These are phyloP conservation scores for Alternaria gaisen DNA, from an alignment of 2,329 filamentous ascomycete species.

Conservation along the genomic window DNA sequence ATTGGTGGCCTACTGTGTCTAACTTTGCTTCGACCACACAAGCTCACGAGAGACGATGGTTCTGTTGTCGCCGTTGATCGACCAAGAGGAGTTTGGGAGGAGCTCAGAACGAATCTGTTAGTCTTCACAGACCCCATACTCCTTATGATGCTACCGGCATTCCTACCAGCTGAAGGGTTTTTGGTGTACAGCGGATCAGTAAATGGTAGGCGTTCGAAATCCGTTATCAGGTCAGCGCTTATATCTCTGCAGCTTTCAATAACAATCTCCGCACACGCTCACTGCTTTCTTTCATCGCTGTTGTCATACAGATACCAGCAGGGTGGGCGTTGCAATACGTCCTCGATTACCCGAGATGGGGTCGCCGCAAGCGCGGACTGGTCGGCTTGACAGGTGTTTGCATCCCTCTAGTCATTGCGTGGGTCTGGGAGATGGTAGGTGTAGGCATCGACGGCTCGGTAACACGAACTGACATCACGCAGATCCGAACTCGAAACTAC, in stretches of 20 bases:
- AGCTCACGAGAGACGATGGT: constrained; percentile 41
- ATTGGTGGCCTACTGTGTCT: constrained; percentile 37
- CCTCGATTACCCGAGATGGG: constrained; percentile 40
- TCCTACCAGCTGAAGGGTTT: constrained; percentile 42
- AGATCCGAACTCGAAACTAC: constrained; percentile 45
- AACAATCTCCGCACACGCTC: constrained; percentile 42
- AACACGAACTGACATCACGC: constrained; percentile 2
- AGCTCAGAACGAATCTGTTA: constrained; percentile 36
- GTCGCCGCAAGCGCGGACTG: constrained; percentile 40
- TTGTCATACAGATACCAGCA: constrained; percentile 41
- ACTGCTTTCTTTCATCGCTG: constrained; percentile 40
- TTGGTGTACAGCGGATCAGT: constrained; percentile 45
- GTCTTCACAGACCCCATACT: constrained; percentile 40
- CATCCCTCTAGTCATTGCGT: constrained; percentile 38
- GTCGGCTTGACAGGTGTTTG: constrained; percentile 38
- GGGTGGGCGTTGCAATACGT: constrained; percentile 43
- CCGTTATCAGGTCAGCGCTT: neutral
- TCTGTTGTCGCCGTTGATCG: constrained; percentile 41
- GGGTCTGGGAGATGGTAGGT: constrained; percentile 45
- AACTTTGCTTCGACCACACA: constrained; percentile 38
- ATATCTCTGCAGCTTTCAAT: constrained; percentile 30
- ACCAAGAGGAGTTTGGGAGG: constrained; percentile 35
- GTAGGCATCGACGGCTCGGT: neutral
- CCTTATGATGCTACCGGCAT: constrained; percentile 42
- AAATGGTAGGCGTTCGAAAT: constrained; percentile 30